These are phyloP conservation scores for Alternaria arbusti DNA, from an alignment of 2,329 filamentous ascomycete species.

Conservation along the genomic window DNA sequence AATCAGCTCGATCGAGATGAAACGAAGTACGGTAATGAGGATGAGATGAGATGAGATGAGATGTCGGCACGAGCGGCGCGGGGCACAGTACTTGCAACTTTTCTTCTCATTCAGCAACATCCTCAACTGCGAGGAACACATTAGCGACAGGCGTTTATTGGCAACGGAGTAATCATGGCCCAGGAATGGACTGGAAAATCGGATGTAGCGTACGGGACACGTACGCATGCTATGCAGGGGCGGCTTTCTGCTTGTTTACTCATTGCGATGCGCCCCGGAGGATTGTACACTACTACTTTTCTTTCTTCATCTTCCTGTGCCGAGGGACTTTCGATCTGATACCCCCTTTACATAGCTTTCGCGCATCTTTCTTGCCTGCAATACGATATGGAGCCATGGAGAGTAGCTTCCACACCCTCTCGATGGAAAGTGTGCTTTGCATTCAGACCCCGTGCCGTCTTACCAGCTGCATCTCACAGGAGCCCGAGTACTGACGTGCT, in stretches of 20 bases:
- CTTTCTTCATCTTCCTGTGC: slow-evolving; percentile 8
- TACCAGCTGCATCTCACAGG: neutral
- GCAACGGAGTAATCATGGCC: slow-evolving; percentile 12
- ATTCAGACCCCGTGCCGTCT: neutral
- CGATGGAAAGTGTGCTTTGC: neutral
- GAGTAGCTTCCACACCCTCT: neutral
- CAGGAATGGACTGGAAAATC: slow-evolving; percentile 14
- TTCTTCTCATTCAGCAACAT: slow-evolving; percentile 3
- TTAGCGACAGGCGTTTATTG: slow-evolving; percentile 25
- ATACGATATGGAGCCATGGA: slow-evolving; percentile 4
- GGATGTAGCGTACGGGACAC: neutral
- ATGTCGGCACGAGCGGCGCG: slow-evolving; percentile 16
- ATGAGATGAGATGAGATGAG: slow-evolving; percentile 27
- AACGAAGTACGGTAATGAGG: slow-evolving; percentile 32
- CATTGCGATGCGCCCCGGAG: slow-evolving; percentile 10
- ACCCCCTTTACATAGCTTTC: slow-evolving; percentile 24
- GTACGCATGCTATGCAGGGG: slow-evolving; percentile 1
- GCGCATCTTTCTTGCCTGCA: slow-evolving; percentile 7
- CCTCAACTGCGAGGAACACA: slow-evolving; percentile 6
- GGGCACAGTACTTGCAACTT: slow-evolving; percentile 14
- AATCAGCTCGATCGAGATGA: slow-evolving; percentile 7
- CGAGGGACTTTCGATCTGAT: slow-evolving; percentile 38
- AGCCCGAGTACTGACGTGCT: neutral
- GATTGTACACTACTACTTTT: slow-evolving; percentile 13
- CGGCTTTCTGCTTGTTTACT: neutral